Percentiles rank a stretch among this genome's conserved stretches.
These are phyloP conservation scores for Podospora pseudopauciseta DNA, from an alignment of 495 filamentous ascomycete species.

Conservation along the genomic window DNA sequence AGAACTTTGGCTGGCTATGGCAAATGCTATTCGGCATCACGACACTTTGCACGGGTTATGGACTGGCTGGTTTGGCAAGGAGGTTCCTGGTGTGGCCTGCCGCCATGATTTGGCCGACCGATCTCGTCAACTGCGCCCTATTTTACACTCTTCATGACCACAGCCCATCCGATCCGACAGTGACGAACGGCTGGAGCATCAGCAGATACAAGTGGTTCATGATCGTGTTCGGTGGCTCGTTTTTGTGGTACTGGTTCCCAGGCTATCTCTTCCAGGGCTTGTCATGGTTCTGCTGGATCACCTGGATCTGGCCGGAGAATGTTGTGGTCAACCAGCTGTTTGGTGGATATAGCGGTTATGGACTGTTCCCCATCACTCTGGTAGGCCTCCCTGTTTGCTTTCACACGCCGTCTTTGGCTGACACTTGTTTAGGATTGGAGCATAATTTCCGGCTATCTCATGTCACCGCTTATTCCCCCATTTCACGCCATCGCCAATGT, in stretches of 20 bases:
- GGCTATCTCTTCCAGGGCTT: slow-evolving; percentile 57
- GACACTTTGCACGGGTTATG: slow-evolving; percentile 70
- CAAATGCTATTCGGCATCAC: slow-evolving; percentile 65
- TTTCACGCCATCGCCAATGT: slow-evolving; percentile 64
- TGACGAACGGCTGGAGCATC: slow-evolving; percentile 62
- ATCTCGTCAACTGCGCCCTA: slow-evolving; percentile 61
- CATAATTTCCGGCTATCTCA: slow-evolving; percentile 59
- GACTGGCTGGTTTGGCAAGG: slow-evolving; percentile 63
- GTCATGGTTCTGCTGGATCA: slow-evolving; percentile 58
- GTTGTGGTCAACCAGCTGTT: slow-evolving; percentile 68
- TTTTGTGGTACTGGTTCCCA: slow-evolving; percentile 57
- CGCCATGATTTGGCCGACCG: slow-evolving; percentile 71
- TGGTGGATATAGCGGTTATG: slow-evolving; percentile 60
- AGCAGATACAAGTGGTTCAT: slow-evolving; percentile 64
- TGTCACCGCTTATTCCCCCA: slow-evolving; percentile 64
- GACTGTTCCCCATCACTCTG: slow-evolving; percentile 54
- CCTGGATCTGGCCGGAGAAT: slow-evolving; percentile 60
- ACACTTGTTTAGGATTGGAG: slow-evolving; percentile 54
- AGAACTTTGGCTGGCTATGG: slow-evolving; percentile 55
- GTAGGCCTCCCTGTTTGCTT: slow-evolving; percentile 14
- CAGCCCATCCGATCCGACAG: slow-evolving; percentile 51
- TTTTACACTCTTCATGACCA: slow-evolving; percentile 68
- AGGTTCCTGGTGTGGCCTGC: slow-evolving; percentile 63
- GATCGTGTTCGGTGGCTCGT: slow-evolving; percentile 50
- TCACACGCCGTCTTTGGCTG: not conserved